Percentiles rank a stretch among this genome's conserved stretches.
These are phyloP conservation scores for Heritiera littoralis DNA, from an alignment of 345 rosid genomes.

Conservation along the genomic window DNA sequence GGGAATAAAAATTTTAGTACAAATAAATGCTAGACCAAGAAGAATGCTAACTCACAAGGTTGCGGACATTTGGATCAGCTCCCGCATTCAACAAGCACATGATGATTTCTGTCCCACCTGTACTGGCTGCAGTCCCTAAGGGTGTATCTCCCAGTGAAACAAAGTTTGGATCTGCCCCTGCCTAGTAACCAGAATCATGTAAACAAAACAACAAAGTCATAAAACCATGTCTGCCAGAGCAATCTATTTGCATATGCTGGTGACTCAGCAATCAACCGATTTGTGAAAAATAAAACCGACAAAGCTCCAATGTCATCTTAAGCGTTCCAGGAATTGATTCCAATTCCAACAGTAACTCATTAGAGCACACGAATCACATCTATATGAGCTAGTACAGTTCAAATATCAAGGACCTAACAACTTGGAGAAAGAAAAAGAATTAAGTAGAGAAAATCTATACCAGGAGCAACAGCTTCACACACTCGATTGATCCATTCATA, in stretches of 20 bases:
- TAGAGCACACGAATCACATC: background rate
- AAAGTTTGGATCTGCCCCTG: conserved; percentile 8
- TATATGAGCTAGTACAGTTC: background rate
- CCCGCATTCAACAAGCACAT: background rate
- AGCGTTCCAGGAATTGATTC: background rate
- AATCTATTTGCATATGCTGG: background rate
- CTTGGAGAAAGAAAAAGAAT: too few species aligned
- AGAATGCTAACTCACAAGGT: background rate
- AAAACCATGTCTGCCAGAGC: background rate
- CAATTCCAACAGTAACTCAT: background rate
- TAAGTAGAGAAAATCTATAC: background rate
- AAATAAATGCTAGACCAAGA: background rate
- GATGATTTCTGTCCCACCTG: background rate
- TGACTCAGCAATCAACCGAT: background rate
- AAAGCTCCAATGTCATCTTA: background rate
- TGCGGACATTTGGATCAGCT: background rate
- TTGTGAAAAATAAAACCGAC: background rate
- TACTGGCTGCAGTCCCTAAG: background rate
- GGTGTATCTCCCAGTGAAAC: background rate
- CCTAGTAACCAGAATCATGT: background rate
- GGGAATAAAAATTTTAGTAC: too few species aligned
- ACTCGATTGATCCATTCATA: background rate
- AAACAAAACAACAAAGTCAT: background rate
- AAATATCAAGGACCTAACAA: background rate
- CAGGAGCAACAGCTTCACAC: background rate